Evolutionary conservation across 2,329 filamentous ascomycete genomes (phyloP).

Genomic region (Colletotrichum gigasporum): DNA sequence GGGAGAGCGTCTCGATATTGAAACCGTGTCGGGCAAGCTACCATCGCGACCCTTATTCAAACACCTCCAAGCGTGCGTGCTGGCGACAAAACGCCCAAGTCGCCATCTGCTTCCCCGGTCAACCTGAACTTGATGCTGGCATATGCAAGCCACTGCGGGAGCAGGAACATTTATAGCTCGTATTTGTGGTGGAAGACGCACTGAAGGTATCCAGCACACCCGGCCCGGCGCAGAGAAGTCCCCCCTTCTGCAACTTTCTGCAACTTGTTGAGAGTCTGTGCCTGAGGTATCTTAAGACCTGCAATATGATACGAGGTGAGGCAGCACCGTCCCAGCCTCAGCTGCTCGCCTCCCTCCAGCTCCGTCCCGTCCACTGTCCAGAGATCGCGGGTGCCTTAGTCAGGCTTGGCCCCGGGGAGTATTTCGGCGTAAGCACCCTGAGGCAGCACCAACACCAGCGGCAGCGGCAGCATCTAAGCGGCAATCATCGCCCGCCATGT

Average conservation of each 20-base stretch:
- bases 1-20: not conserved
- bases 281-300: slow-evolving; percentile 10
- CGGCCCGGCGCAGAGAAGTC: not conserved
- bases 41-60: not conserved
- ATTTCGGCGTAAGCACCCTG: too few relatives aligned
- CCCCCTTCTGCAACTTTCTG: too few relatives aligned
- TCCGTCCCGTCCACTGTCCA: too few relatives aligned
- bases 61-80: too few relatives aligned
- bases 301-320: slow-evolving; percentile 7
- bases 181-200: slow-evolving; percentile 1
- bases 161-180: not conserved
- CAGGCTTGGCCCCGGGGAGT: not conserved
- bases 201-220: not conserved
- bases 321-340: not conserved
- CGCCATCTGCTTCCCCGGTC: too few relatives aligned
- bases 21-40: not conserved
- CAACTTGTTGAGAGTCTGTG: slow-evolving; percentile 3
- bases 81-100: too few relatives aligned
- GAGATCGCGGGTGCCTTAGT: too few relatives aligned
- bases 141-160: not conserved
- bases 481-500: not conserved
- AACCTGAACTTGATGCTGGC: too few relatives aligned
- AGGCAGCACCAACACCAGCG: not conserved
- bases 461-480: not conserved
- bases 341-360: not conserved